These are phyloP conservation scores for Pseudogymnoascus sp. DNA, from an alignment of 2,329 filamentous ascomycete species.

Conservation along the genomic window DNA sequence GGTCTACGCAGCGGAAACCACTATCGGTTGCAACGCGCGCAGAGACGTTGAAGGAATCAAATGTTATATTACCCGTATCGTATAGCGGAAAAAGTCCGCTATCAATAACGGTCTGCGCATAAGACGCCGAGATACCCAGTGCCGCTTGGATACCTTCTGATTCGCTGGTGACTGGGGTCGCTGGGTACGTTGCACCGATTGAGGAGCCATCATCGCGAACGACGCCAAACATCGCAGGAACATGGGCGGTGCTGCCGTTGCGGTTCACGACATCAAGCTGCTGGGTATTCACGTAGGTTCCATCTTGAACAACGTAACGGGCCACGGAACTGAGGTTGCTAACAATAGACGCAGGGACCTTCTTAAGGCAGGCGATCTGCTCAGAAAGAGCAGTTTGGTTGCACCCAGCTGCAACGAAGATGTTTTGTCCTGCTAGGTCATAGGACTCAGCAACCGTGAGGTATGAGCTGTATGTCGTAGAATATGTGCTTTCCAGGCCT, in stretches of 20 bases:
- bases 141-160: slow-evolving; percentile 37
- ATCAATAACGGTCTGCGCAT: slow-evolving; percentile 36
- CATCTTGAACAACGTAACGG: slow-evolving; percentile 48
- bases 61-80: slow-evolving; percentile 42
- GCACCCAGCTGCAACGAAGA: slow-evolving; percentile 43
- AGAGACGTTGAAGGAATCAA: slow-evolving; percentile 49
- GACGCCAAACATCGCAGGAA: slow-evolving; percentile 46
- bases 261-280: slow-evolving; percentile 38
- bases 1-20: slow-evolving; percentile 48
- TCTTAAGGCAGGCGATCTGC: slow-evolving; percentile 41
- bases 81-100: slow-evolving; percentile 43
- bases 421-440: slow-evolving; percentile 38
- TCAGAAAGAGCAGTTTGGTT: slow-evolving; percentile 34
- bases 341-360: slow-evolving; percentile 30
- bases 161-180: slow-evolving; percentile 35
- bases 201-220: slow-evolving; percentile 44
- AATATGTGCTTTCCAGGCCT: slow-evolving; percentile 41
- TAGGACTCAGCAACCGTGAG: slow-evolving; percentile 45
- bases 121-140: slow-evolving; percentile 39
- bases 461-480: slow-evolving; percentile 47
- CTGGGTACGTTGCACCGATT: slow-evolving; percentile 38
- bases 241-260: slow-evolving; percentile 39
- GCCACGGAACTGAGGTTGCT: slow-evolving; percentile 24
- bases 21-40: slow-evolving; percentile 46
- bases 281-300: slow-evolving; percentile 41